Conservation (phyloP, 2,329 filamentous ascomycete species). For the Botrytis deweyae region DNA sequence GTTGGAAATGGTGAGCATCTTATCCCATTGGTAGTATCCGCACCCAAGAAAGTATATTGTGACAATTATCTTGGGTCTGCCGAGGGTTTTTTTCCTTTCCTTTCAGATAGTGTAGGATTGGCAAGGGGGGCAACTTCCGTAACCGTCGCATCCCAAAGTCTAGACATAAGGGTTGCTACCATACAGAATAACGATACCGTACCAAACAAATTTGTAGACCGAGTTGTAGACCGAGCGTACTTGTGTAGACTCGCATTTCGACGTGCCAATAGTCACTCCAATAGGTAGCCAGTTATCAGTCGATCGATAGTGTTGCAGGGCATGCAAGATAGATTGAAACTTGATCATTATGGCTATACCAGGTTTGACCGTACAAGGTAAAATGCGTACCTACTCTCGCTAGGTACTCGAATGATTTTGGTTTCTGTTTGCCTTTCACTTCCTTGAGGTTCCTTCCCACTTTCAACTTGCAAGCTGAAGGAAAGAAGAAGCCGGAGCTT, state of each 20-base stretch:
- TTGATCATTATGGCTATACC: conserved; percentile 18
- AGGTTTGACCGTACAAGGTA: conserved; percentile 15
- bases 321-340: conserved; percentile 19
- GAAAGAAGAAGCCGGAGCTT: conserved; percentile 17
- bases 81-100: not conserved
- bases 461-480: conserved; percentile 22
- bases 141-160: conserved; percentile 8
- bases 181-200: conserved; percentile 12
- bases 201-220: conserved; percentile 5
- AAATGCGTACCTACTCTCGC: not conserved
- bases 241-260: conserved; percentile 4
- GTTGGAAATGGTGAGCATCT: conserved; percentile 10
- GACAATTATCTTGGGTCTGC: conserved; percentile 14
- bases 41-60: conserved; percentile 15
- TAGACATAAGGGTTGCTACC: conserved; percentile 11
- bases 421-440: conserved; percentile 12
- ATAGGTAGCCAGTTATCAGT: conserved; percentile 10
- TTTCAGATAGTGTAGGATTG: conserved; percentile 9
- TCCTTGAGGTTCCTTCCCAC: conserved; percentile 8
- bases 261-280: conserved; percentile 17
- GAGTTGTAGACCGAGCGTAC: conserved; percentile 18
- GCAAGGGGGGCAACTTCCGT: conserved; percentile 10
- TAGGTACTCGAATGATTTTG: not conserved
- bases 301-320: conserved; percentile 20
- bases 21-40: conserved; percentile 13